A percentile compares a stretch with the other conserved stretches of the same genome.
phyloP scores from a whole-genome alignment of 129 eudicot species.

The Centella asiatica region DNA sequence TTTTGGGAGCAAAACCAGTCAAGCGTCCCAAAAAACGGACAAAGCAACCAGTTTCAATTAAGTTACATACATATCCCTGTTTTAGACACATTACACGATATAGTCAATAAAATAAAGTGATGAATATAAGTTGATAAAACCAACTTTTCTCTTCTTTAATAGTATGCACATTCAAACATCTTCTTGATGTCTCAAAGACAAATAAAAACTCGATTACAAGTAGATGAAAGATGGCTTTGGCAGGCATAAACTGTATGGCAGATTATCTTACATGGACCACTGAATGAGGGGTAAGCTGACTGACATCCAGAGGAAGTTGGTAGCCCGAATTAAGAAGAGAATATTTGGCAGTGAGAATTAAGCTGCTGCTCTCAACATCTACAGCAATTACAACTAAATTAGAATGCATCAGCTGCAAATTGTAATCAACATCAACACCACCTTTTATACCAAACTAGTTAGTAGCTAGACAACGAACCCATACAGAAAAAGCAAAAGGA shows the following conservation, averaged over 20 bases:
- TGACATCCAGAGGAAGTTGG: constrained; percentile 57
- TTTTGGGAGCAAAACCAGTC: constrained; percentile 91
- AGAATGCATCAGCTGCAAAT: background rate
- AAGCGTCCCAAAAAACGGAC: constrained; percentile 86
- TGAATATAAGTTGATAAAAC: background rate
- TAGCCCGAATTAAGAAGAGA: constrained; percentile 60
- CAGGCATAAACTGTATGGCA: background rate
- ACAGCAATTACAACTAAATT: constrained; percentile 6
- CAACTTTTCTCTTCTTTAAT: background rate
- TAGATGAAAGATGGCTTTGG: too few species aligned
- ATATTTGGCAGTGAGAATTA: constrained; percentile 65
- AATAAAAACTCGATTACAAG: too few species aligned
- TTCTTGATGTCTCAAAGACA: too few species aligned
- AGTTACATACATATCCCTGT: constrained; percentile 86
- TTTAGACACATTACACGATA: constrained; percentile 14
- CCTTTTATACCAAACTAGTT: background rate
- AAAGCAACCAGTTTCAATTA: constrained; percentile 85
- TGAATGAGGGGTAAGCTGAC: constrained; percentile 52
- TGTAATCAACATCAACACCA: background rate
- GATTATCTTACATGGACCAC: constrained; percentile 63
- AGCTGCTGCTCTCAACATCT: constrained; percentile 73
- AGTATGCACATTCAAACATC: too few species aligned
- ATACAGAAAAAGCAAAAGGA: too few species aligned
- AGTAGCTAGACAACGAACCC: too few species aligned
- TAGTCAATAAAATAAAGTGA: constrained; percentile 5